phyloP scores from a whole-genome alignment of 2,329 filamentous ascomycete species.

The Fusarium sarcochroum region DNA sequence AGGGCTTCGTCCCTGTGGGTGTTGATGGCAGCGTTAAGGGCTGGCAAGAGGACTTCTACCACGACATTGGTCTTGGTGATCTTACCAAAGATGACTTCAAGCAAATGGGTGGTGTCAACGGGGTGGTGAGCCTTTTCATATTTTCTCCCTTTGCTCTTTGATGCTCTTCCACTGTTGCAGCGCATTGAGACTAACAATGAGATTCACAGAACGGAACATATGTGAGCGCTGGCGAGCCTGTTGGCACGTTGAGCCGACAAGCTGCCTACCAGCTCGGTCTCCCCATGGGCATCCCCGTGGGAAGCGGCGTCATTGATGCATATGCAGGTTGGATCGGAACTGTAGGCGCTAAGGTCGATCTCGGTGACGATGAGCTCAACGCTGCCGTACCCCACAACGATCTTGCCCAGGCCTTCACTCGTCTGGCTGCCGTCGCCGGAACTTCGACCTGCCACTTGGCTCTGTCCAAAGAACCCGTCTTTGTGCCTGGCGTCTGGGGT shows the following conservation, averaged over 20 bases:
- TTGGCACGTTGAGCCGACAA: constrained; percentile 86
- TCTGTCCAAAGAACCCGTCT: constrained; percentile 93
- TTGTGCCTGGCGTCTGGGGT: constrained; percentile 96
- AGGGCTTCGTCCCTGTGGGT: constrained; percentile 95
- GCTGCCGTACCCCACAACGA: constrained; percentile 81
- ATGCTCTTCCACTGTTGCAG: not conserved
- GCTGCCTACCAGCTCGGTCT: constrained; percentile 88
- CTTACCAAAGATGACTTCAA: constrained; percentile 89
- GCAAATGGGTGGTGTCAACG: constrained; percentile 93
- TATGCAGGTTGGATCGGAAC: constrained; percentile 99
- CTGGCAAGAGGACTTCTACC: constrained; percentile 96
- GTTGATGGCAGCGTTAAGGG: constrained; percentile 98
- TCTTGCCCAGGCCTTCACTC: constrained; percentile 91
- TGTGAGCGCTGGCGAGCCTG: constrained; percentile 90
- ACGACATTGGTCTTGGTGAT: constrained; percentile 87
- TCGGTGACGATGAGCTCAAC: constrained; percentile 76
- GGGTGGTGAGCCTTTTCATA: constrained; percentile 79
- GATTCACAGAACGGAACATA: constrained; percentile 85
- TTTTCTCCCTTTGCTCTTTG: constrained; percentile 33
- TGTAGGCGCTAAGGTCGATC: constrained; percentile 94
- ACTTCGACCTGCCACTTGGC: constrained; percentile 98
- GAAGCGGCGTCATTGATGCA: constrained; percentile 96
- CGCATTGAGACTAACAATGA: constrained; percentile 27
- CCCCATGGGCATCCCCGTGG: constrained; percentile 88
- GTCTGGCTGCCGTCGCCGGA: constrained; percentile 92